A percentile compares a stretch with the other conserved stretches of the same genome.
Evolutionary conservation across 179 eudicot species (phyloP).

Genomic region (Nepenthes alata): DNA sequence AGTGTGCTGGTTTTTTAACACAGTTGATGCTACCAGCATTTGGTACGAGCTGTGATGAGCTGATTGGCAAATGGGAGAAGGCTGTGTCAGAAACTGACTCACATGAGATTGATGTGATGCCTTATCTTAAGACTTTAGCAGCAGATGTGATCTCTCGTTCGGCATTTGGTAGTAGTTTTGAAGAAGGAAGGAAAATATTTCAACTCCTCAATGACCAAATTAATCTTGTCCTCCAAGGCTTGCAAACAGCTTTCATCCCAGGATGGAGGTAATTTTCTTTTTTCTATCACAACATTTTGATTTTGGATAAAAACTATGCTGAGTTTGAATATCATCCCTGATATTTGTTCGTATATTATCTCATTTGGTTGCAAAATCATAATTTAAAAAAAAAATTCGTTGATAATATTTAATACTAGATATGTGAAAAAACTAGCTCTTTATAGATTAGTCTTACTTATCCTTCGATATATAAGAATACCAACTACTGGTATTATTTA

Average conservation of each 20-base stretch:
- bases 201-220: slow-evolving; percentile 39
- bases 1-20: too few species aligned
- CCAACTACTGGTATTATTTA: too few species aligned
- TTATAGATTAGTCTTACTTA: too few species aligned
- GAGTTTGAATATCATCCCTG: too few species aligned
- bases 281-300: too few species aligned
- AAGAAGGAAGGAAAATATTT: slow-evolving; percentile 36
- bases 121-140: slow-evolving; percentile 21
- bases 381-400: too few species aligned
- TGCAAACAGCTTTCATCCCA: slow-evolving; percentile 27
- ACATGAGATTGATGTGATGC: slow-evolving; percentile 43
- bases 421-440: too few species aligned
- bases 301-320: too few species aligned
- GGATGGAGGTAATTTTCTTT: slow-evolving; percentile 38
- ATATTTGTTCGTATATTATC: too few species aligned
- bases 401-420: too few species aligned
- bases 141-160: slow-evolving; percentile 47
- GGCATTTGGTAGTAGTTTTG: slow-evolving; percentile 49
- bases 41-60: slow-evolving; percentile 19
- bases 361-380: too few species aligned
- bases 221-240: slow-evolving; percentile 13
- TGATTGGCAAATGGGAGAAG: slow-evolving; percentile 40
- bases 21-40: slow-evolving; percentile 52
- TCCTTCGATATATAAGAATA: too few species aligned
- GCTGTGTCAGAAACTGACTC: slow-evolving; percentile 13